phyloP scores from a whole-genome alignment of 1,139 yeast genomes.

The Keqinozyma sinolaborantium region DNA sequence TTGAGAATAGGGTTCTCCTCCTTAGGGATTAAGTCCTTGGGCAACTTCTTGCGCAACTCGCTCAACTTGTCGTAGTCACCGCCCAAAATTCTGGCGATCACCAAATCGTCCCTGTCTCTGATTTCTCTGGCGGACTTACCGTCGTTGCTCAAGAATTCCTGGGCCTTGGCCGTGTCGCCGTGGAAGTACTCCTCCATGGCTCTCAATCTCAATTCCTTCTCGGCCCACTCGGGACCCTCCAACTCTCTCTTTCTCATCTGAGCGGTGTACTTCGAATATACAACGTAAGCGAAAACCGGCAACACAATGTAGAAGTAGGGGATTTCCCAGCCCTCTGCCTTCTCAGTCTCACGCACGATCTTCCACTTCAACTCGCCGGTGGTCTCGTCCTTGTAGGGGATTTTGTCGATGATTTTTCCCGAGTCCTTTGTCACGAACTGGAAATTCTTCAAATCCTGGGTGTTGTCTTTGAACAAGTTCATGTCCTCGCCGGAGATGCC shows the following conservation, averaged over 20 bases:
- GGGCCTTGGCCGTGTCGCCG: constrained; percentile 59
- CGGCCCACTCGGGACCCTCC: constrained; percentile 74
- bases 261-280: constrained; percentile 44
- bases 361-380: constrained; percentile 83
- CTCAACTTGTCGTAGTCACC: constrained; percentile 84
- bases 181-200: constrained; percentile 65
- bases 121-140: constrained; percentile 58
- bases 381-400: constrained; percentile 75
- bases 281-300: constrained; percentile 45
- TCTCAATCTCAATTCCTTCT: constrained; percentile 77
- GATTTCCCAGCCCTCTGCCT: constrained; percentile 83
- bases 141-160: constrained; percentile 52
- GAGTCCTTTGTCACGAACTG: constrained; percentile 62
- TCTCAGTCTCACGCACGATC: constrained; percentile 68
- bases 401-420: constrained; percentile 72
- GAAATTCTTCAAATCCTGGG: constrained; percentile 58
- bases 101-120: constrained; percentile 70
- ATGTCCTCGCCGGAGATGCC: constrained; percentile 53
- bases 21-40: constrained; percentile 37
- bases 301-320: constrained; percentile 74
- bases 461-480: constrained; percentile 58
- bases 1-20: constrained; percentile 31
- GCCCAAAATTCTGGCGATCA: constrained; percentile 75
- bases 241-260: constrained; percentile 40
- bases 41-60: constrained; percentile 58